Evolutionary conservation across 1,284 basidiomycete species (phyloP).

Genomic region (Testicularia cyperi): DNA sequence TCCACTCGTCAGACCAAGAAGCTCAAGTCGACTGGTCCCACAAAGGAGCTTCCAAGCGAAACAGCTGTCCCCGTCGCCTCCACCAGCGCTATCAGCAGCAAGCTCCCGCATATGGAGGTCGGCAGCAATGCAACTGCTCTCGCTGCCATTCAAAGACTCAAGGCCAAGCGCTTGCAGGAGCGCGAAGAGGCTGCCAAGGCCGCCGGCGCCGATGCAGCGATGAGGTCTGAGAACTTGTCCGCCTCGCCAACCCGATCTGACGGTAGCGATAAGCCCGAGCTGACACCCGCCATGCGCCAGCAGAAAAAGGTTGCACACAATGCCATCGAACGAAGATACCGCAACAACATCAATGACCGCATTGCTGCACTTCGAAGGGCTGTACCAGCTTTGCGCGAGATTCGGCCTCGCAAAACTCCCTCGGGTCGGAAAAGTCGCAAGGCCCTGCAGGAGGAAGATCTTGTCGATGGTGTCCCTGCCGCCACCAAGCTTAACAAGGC

Average conservation of each 20-base stretch:
- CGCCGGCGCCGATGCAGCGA: slow-evolving; percentile 4
- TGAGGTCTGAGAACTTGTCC: neutral
- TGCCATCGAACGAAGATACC: slow-evolving; percentile 56
- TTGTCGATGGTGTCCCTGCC: slow-evolving; percentile 58
- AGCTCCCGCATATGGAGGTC: slow-evolving; percentile 48
- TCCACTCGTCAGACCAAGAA: slow-evolving; percentile 20
- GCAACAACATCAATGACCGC: slow-evolving; percentile 59
- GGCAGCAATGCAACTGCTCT: slow-evolving; percentile 48
- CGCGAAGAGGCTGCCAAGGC: slow-evolving; percentile 32
- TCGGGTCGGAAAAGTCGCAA: slow-evolving; percentile 44
- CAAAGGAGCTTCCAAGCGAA: slow-evolving; percentile 1
- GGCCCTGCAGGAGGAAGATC: slow-evolving; percentile 43
- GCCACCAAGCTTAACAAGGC: slow-evolving; percentile 60
- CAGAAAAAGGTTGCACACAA: slow-evolving; percentile 57
- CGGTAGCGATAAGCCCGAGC: slow-evolving; percentile 14
- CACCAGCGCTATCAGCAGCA: slow-evolving; percentile 17
- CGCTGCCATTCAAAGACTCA: slow-evolving; percentile 41
- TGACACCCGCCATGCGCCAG: slow-evolving; percentile 26
- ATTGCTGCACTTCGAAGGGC: slow-evolving; percentile 67
- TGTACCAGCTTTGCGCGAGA: slow-evolving; percentile 71
- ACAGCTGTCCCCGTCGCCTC: slow-evolving; percentile 2
- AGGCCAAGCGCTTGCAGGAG: slow-evolving; percentile 32
- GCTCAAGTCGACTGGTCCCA: slow-evolving; percentile 10
- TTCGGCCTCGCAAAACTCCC: slow-evolving; percentile 44
- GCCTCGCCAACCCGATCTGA: neutral